Evolutionary conservation across 495 filamentous ascomycete species (phyloP), one percentile per base, ranked within the genome.

Genomic region (Hyaloscypha variabilis): DNA sequence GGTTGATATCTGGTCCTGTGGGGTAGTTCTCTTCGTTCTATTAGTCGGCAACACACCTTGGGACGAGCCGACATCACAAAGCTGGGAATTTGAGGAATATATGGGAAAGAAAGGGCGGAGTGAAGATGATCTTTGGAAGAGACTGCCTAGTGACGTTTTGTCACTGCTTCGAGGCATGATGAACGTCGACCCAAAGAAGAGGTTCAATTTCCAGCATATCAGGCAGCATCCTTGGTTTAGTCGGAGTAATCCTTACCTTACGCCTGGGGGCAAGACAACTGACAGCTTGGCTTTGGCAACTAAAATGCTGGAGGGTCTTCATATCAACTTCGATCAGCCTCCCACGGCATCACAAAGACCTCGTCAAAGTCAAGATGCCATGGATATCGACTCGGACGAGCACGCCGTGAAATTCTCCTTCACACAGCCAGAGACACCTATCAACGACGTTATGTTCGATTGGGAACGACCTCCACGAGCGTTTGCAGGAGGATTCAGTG

Each of bases 11-110:
- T 99, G 95, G 95, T 97, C 93, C 39, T 96, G 92, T 68, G 95
- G 94, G 19, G 92, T 99, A 42, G 95, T 99, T 34, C 81, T 99
- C 10, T 99, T 99, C 72, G 95, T 98, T 49, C 81, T 99, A 5
- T 77, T 99, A 21, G 93, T 94, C 6, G 95, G 95, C 13, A 99
- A 99, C 75, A 99, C 95, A 2, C 95, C 95, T 0, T 99, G 95
- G 95, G 96, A 98, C 71, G 91, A 95, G 71, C 95, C 95, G 1
- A 93, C 93, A 13, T 76, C 84, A 24, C 79, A 84, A 63, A 91
- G 90, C 72, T 92, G 88, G 80, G 92, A 96, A 74, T 96, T 88
- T 71, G 82, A 90, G 69, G 91, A 96, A 77, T 98, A 95, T 73
- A 80, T 90, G n/a, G 82, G 83, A 28, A 91, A 87, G 1, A 87